Evolutionary conservation across 768 basidiomycete genomes (phyloP), one percentile per base, ranked within the genome.

Genomic region (Macrocybe gigantea): DNA sequence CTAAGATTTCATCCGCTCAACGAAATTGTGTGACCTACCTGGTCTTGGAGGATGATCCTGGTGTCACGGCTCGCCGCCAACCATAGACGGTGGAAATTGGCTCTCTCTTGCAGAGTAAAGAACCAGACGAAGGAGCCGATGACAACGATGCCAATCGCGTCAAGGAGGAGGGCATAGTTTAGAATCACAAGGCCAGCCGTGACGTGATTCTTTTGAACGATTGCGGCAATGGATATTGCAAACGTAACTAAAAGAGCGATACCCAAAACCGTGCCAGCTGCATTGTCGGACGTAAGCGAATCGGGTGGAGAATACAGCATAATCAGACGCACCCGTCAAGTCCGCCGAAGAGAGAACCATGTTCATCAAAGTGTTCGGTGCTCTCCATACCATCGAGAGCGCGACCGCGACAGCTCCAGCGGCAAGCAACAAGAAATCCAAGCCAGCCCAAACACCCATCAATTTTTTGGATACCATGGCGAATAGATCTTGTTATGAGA

Each of bases 81-180:
- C 75, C 83, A 94, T 22, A 79, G 64, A 0, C 50, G 51, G 51
- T 80, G 76, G 66, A 83, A 94, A 56, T 88, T 80, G 38, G 67
- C 65, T 29, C 84, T 79, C 61, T 91, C 84, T 47, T 75, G 65
- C 12, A 94, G 72, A 5, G 91, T 90, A 60, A 69, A 88, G 66
- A 86, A 80, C 93, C 93, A 95, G 44, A 94, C 68, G 54, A 79
- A 75, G 14, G 83, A 78, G 50, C 88, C 91, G 29, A 89, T 66
- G 45, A 82, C 57, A 42, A 85, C 64, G 37, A 85, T 75, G 22
- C 74, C 72, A 38, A 86, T 54, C 6, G 75, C 75, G 56, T 93
- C 83, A 36, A 73, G 48, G 33, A 93, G 63, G 45, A 93, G 80
- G 29, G 73, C 56, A 71, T 84, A 90, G 66, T 92, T 93, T 56